Conservation (phyloP, 768 basidiomycete genomes). For the Mycena albidolilacea region DNA sequence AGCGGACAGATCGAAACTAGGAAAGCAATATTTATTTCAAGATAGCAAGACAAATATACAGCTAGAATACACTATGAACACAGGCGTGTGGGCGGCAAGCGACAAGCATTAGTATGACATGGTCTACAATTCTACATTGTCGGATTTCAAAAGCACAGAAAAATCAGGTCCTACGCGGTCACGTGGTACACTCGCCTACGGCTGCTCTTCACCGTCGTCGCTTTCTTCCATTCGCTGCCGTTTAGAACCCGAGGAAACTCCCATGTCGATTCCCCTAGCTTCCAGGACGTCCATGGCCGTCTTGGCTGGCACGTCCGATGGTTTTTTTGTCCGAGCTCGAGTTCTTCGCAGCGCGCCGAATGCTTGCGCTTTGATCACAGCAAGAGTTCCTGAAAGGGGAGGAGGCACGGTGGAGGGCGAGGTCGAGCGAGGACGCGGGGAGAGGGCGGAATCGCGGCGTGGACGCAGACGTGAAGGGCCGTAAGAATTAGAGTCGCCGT, state of each 20-base stretch:
- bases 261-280: conserved; percentile 79
- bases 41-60: conserved; percentile 39
- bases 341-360: conserved; percentile 89
- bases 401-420: conserved; percentile 60
- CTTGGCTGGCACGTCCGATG: conserved; percentile 77
- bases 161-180: conserved; percentile 26
- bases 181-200: conserved; percentile 42
- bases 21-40: conserved; percentile 32
- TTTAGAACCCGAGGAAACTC: conserved; percentile 55
- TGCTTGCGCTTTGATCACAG: conserved; percentile 92
- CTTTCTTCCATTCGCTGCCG: conserved; percentile 65
- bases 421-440: conserved; percentile 66
- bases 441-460: conserved; percentile 60
- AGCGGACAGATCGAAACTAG: not conserved
- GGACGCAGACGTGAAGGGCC: conserved; percentile 60
- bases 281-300: conserved; percentile 88
- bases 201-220: conserved; percentile 60
- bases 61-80: conserved; percentile 38
- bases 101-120: conserved; percentile 33
- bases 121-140: conserved; percentile 31
- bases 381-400: conserved; percentile 82
- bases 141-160: conserved; percentile 29
- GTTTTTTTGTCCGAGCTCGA: conserved; percentile 79
- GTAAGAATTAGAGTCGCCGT: conserved; percentile 65
- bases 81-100: conserved; percentile 34